Evolutionary conservation across 768 basidiomycete species (phyloP).

Genomic region (Boletus subparvulus): DNA sequence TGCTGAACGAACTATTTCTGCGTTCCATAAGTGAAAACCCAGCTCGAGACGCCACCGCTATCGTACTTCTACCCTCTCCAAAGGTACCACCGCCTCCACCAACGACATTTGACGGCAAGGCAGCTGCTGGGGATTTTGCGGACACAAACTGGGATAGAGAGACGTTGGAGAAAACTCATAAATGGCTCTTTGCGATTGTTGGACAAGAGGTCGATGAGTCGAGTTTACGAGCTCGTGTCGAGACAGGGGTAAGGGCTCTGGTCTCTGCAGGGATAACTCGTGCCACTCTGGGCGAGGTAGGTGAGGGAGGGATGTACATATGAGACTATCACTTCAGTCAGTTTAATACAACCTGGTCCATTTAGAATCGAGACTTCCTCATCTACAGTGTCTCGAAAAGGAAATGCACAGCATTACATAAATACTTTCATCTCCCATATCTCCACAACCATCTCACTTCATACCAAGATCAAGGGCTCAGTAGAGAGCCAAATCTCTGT

Average conservation of each 20-base stretch:
- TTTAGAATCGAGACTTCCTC: background rate
- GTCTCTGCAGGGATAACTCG: constrained; percentile 9
- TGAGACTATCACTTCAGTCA: constrained; percentile 16
- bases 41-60: background rate
- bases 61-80: constrained; percentile 51
- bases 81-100: constrained; percentile 45
- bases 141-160: constrained; percentile 38
- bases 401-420: no score
- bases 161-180: constrained; percentile 37
- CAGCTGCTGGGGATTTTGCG: constrained; percentile 22
- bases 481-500: no score
- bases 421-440: no score
- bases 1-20: constrained; percentile 36
- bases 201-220: constrained; percentile 19
- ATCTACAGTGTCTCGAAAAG: no score
- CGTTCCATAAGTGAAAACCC: background rate
- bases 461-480: no score
- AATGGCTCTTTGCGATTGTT: constrained; percentile 36
- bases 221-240: constrained; percentile 10
- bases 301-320: constrained; percentile 55
- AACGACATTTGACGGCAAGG: constrained; percentile 34
- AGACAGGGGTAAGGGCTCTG: constrained; percentile 8
- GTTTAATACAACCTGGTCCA: background rate
- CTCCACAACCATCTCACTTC: no score
- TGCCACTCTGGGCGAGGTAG: constrained; percentile 30